These are phyloP conservation scores for Ophiognomonia clavigignenti-juglandacearum DNA, from an alignment of 2,329 filamentous ascomycete genomes.

Conservation along the genomic window DNA sequence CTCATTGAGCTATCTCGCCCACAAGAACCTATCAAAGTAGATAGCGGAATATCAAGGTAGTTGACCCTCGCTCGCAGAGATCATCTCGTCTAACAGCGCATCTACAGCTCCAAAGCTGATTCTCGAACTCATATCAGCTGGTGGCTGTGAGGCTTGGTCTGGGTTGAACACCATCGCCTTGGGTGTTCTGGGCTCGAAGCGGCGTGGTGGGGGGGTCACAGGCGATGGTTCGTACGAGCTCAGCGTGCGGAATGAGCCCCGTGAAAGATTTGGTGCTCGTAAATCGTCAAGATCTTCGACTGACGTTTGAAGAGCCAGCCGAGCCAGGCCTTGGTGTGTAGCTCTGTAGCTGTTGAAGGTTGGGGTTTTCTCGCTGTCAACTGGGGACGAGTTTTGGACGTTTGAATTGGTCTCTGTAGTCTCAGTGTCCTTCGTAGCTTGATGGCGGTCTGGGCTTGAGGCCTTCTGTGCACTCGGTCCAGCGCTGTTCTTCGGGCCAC, in stretches of 20 bases:
- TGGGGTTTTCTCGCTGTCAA: not conserved
- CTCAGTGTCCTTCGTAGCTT: not conserved
- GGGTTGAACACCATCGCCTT: slow-evolving; percentile 22
- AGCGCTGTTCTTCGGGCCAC: not conserved
- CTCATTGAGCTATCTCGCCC: no score
- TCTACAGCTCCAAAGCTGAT: not conserved
- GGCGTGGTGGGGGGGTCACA: slow-evolving; percentile 16
- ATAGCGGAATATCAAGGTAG: no score
- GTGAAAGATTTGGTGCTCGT: not conserved
- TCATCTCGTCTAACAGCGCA: not conserved
- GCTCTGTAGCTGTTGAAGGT: not conserved
- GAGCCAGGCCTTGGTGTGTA: not conserved
- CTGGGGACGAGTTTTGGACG: not conserved
- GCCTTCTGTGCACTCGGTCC: not conserved
- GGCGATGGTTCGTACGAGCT: slow-evolving; percentile 6
- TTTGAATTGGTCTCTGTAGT: not conserved
- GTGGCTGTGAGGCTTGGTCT: not conserved
- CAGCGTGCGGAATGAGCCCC: slow-evolving; percentile 3
- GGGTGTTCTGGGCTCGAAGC: slow-evolving; percentile 25
- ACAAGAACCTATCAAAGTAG: no score
- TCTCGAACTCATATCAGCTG: not conserved
- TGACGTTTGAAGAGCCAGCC: not conserved
- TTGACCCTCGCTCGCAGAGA: not conserved
- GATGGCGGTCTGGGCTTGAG: not conserved
- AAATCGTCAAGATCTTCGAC: not conserved